phyloP scores from a whole-genome alignment of 331 rosid genomes.

The Acacia pycnantha region DNA sequence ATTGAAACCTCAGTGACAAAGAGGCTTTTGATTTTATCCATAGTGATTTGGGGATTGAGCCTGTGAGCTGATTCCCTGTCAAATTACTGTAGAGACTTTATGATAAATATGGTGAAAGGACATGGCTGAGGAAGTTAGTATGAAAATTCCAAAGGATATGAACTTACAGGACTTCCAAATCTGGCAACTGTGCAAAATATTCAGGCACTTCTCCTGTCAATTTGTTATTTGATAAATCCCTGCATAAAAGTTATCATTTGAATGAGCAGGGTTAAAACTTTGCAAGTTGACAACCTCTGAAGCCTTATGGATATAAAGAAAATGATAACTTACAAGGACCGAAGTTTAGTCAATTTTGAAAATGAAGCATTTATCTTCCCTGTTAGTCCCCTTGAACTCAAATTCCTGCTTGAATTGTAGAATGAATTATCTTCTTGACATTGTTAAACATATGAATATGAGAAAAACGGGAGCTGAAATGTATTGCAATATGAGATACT shows the following conservation, averaged over 20 bases:
- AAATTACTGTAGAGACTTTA: conserved; percentile 24
- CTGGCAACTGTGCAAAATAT: neutral
- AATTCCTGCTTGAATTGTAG: conserved; percentile 25
- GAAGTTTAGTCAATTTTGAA: conserved; percentile 18
- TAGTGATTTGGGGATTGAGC: conserved; percentile 27
- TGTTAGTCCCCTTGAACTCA: conserved; percentile 30
- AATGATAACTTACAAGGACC: conserved; percentile 28
- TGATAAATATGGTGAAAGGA: neutral
- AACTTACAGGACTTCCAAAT: conserved; percentile 24
- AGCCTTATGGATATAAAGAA: neutral
- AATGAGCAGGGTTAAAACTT: neutral
- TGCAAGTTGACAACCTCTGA: neutral
- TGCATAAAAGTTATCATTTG: neutral
- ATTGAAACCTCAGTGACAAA: neutral
- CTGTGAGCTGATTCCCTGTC: conserved; percentile 30
- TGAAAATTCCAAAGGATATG: neutral
- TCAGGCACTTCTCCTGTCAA: conserved; percentile 8
- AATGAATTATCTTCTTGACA: neutral
- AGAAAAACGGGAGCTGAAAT: neutral
- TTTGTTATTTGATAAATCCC: conserved; percentile 29
- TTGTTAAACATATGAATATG: neutral
- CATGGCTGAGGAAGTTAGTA: neutral
- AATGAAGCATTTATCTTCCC: conserved; percentile 26
- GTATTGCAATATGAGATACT: neutral
- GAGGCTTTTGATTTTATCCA: conserved; percentile 2